These are phyloP conservation scores for Picochlorum sp. DNA, from an alignment of 139 green algal species.

Conservation along the genomic window DNA sequence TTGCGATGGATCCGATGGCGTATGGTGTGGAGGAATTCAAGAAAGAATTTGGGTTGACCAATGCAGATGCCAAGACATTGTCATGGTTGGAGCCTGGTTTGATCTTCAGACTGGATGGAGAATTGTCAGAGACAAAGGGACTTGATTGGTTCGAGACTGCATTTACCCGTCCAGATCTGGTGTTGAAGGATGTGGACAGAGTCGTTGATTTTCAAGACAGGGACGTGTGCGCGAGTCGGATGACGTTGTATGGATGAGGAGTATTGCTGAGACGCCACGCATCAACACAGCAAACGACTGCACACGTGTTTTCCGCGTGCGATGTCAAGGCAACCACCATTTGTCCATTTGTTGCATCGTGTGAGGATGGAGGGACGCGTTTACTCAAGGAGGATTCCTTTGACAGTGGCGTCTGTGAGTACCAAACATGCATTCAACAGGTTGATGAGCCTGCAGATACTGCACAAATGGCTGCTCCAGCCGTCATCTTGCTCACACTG, in stretches of 20 bases:
- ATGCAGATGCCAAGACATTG: neutral
- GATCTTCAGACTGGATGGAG: conserved; percentile 35
- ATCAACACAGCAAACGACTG: conserved; percentile 14
- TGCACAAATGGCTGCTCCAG: conserved; percentile 22
- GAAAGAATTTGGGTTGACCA: conserved; percentile 3
- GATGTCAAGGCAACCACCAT: conserved; percentile 14
- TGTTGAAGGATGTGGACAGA: conserved; percentile 46
- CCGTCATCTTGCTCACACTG: conserved; percentile 15
- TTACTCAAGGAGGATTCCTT: conserved; percentile 20
- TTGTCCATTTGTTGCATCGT: conserved; percentile 30
- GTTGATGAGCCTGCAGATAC: conserved; percentile 5
- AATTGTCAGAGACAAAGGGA: conserved; percentile 18
- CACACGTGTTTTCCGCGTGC: conserved; percentile 8
- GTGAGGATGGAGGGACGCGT: conserved; percentile 8
- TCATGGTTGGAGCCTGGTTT: conserved; percentile 7
- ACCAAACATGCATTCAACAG: conserved; percentile 11
- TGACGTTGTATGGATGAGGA: conserved; percentile 33
- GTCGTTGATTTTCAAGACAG: conserved; percentile 8
- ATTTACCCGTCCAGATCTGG: conserved; percentile 48
- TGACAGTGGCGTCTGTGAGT: conserved; percentile 45
- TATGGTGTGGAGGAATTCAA: conserved; percentile 40
- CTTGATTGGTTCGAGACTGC: conserved; percentile 66
- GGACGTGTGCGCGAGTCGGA: neutral
- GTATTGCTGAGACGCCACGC: conserved; percentile 18
- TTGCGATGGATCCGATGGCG: conserved; percentile 16